These are phyloP conservation scores for Scenedesmus sp. DNA, from an alignment of 163 green algal species.

Conservation along the genomic window DNA sequence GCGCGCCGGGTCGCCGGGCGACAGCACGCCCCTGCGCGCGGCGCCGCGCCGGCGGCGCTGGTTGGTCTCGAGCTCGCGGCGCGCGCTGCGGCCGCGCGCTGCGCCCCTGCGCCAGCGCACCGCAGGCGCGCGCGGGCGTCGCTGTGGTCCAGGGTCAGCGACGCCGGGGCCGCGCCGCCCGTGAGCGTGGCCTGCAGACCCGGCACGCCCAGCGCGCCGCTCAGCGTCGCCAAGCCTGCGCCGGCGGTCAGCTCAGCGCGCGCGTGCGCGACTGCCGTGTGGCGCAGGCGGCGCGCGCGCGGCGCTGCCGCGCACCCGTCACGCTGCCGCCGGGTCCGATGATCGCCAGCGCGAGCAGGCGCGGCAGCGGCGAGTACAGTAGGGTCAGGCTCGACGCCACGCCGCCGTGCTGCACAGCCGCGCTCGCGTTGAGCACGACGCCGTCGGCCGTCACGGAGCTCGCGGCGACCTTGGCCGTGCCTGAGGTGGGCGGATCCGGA, in stretches of 20 bases:
- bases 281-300: no score
- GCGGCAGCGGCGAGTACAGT: conserved; percentile 6
- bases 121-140: conserved; percentile 12
- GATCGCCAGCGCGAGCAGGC: conserved; percentile 22
- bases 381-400: conserved; percentile 5
- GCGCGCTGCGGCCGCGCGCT: no score
- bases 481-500: no score
- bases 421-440: conserved; percentile 22
- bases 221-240: conserved; percentile 12
- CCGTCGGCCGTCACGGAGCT: conserved; percentile 29
- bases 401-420: neutral
- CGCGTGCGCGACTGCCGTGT: no score
- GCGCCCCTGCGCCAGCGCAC: neutral
- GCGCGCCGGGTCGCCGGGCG: neutral
- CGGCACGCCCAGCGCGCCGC: conserved; percentile 9
- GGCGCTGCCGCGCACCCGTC: conserved; percentile 8
- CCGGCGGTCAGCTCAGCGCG: neutral
- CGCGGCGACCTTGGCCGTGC: neutral
- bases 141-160: conserved; percentile 11
- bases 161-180: neutral
- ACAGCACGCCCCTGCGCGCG: conserved; percentile 22
- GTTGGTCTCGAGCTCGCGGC: no score
- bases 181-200: conserved; percentile 34
- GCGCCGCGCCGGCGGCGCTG: no score
- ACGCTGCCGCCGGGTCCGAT: neutral